These are phyloP conservation scores for Pseudogymnoascus pannorum DNA, from an alignment of 2,329 filamentous ascomycete species.

Conservation along the genomic window DNA sequence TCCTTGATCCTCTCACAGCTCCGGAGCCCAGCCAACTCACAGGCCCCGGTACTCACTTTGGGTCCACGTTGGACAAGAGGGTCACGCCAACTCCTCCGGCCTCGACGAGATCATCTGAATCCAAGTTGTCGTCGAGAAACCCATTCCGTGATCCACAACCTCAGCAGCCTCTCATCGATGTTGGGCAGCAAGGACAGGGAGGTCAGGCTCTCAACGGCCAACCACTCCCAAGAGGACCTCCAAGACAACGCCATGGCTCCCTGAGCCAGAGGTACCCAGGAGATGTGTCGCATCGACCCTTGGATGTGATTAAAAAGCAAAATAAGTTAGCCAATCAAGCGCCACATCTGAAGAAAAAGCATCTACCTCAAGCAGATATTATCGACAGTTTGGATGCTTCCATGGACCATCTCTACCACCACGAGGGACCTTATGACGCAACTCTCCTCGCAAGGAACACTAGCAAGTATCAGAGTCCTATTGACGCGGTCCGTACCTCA, in stretches of 20 bases:
- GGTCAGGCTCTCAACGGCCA: slow-evolving; percentile 11
- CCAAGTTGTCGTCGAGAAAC: slow-evolving; percentile 40
- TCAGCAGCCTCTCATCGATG: slow-evolving; percentile 26
- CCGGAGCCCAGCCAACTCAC: slow-evolving; percentile 62
- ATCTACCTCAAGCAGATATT: slow-evolving; percentile 62
- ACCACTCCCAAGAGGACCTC: slow-evolving; percentile 27
- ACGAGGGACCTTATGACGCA: slow-evolving; percentile 86
- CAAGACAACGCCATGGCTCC: slow-evolving; percentile 39
- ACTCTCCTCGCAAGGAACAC: slow-evolving; percentile 67
- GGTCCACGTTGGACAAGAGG: slow-evolving; percentile 10
- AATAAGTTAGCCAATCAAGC: slow-evolving; percentile 58
- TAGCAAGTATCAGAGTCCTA: slow-evolving; percentile 54
- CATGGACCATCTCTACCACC: slow-evolving; percentile 66
- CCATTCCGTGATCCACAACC: slow-evolving; percentile 29
- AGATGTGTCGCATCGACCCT: slow-evolving; percentile 57
- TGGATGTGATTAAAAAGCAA: slow-evolving; percentile 59
- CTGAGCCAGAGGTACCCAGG: slow-evolving; percentile 53
- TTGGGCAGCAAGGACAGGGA: slow-evolving; percentile 21
- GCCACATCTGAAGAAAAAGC: slow-evolving; percentile 57
- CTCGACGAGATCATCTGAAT: slow-evolving; percentile 45
- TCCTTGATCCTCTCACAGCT: slow-evolving; percentile 62
- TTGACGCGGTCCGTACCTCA: slow-evolving; percentile 66
- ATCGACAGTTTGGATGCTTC: slow-evolving; percentile 73
- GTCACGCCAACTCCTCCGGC: slow-evolving; percentile 42
- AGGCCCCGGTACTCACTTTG: slow-evolving; percentile 49